Base-by-base conservation (phyloP, 2,329 filamentous ascomycete species). In the Ceratocystis ficicola region DNA sequence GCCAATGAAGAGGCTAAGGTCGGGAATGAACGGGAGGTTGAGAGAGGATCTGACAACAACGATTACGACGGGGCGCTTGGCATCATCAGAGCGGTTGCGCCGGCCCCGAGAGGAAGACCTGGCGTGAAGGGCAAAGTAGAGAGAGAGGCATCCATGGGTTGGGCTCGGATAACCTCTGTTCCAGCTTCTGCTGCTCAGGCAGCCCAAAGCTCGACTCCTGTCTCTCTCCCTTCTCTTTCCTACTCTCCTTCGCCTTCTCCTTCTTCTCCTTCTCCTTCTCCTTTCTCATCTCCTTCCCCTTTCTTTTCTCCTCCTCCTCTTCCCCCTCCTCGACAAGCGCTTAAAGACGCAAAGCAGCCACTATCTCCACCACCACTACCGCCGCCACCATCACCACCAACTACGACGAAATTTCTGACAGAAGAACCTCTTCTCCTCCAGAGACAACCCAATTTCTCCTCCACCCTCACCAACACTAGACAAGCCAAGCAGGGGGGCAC, bases 341-440 rank as follows among this genome's bases (percentile, higher is more conserved):
- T 22, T 25, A 50, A 63, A 30, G 17, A 63, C 25, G 28, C 44
- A n/a, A 2, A 63, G 17, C 61, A 46, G 61, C 22, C 46, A 66
- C 30, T 28, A 52, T 44, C 28, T 48, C n/a, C 20, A 57, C 25
- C 17, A 15, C 41, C 61, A 46, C 61, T 10, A 12, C 36, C 22
- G 8, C 46, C 28, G 22, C 46, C 22, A 36, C 57, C 41, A 15
- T 20, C 46, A 5, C 36, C 63, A 60, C 32, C 50, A n/a, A 46
- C 22, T 20, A 22, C 36, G 20, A 46, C 36, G 7, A 59, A 41
- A 10, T 10, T 17, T 20, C 30, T 25, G n/a, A 3, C 52, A 17
- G 52, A 59, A 32, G 52, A 59, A 5, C 28, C 28, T 44, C 48
- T 36, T 64, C 28, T 64, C 3, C 30, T 17, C 28, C 46, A 15